Evolutionary conservation across 495 filamentous ascomycete species (phyloP), one percentile per base, ranked within the genome.

Genomic region (Penicillium bialowiezense): DNA sequence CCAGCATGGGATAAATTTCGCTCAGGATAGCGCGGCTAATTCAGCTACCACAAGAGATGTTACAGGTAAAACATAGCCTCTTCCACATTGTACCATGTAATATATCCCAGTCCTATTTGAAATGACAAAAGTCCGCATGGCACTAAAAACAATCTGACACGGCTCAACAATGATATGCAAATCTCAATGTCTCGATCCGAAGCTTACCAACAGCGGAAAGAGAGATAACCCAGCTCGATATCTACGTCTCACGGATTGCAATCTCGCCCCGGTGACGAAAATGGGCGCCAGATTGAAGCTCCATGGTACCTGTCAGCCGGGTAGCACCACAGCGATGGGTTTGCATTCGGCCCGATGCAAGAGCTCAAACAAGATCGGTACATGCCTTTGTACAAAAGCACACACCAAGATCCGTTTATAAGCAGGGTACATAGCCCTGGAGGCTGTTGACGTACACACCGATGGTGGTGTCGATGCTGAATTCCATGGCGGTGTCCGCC

Each of bases 261-360:
- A 61, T 59, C 41, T 50, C 15, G 19, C 20, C 44, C 39, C 19
- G 48, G 33, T 35, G 33, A 54, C 50, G 42, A 40, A 41, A 50
- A 54, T 48, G 12, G 21, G 37, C 53, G 23, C 54, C 45, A 48
- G 54, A 63, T 58, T 44, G 40, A 43, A 35, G 41, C 47, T 50
- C 35, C 26, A 44, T 35, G 38, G 52, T 61, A 56, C 60, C 60
- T 60, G 50, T 56, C 49, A 51, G 43, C 41, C 21, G 35, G 34
- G 55, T 64, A 55, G 62, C 55, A 62, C 61, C 45, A 44, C 52
- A 56, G 40, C 37, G 42, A 50, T 40, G 36, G 32, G 34, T 59
- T 59, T 50, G 28, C 36, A 64, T 62, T 49, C 38, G 37, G 37
- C 36, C 58, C 36, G 52, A 56, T 29, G 36, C 51, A 33, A 20